Percentiles rank a stretch among this genome's conserved stretches.
Evolutionary conservation across 1,284 basidiomycete species (phyloP).

Genomic region (Cystobasidium pallidum): DNA sequence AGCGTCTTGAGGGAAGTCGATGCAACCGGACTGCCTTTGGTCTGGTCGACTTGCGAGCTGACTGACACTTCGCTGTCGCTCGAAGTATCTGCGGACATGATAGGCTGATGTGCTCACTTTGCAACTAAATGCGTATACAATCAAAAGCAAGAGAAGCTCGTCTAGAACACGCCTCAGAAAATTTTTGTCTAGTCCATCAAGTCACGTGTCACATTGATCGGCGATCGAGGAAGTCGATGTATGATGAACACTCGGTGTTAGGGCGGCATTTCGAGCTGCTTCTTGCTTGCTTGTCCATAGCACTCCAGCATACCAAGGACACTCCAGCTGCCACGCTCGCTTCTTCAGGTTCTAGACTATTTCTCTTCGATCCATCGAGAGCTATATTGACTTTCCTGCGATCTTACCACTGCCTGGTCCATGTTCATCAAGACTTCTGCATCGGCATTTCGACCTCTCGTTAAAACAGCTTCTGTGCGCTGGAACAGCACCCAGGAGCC

Average conservation of each 20-base stretch:
- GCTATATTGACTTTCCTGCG: background rate
- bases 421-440: background rate
- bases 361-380: background rate
- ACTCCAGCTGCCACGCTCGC: background rate
- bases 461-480: background rate
- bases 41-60: conserved; percentile 1
- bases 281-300: background rate
- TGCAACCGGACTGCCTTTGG: conserved; percentile 12
- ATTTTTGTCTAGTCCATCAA: background rate
- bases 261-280: background rate
- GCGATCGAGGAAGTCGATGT: conserved; percentile 5
- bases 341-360: background rate
- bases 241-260: background rate
- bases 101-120: background rate
- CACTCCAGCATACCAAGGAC: background rate
- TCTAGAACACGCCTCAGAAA: background rate
- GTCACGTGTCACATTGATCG: background rate
- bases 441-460: background rate
- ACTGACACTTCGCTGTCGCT: conserved; percentile 7
- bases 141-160: background rate
- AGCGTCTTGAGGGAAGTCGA: conserved; percentile 27
- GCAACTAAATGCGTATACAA: no score
- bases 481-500: background rate
- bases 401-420: background rate
- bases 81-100: conserved; percentile 1